Evolutionary conservation across 1,139 yeast genomes (phyloP), one percentile per base, ranked within the genome.

Genomic region (Suhomyces choctaworum): DNA sequence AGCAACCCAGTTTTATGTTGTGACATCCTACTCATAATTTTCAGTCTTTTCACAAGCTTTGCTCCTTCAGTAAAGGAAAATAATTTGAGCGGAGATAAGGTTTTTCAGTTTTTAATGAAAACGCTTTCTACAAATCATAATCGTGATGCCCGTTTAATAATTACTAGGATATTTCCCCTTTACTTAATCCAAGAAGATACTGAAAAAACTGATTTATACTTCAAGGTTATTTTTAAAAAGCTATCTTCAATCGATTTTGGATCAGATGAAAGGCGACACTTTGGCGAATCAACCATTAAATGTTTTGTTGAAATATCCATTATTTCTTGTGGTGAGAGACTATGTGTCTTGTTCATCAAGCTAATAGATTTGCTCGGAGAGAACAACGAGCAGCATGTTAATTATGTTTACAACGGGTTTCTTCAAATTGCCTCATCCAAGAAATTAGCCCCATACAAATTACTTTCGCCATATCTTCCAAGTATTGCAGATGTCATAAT

Each of bases 381-480:
- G 16, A 50, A 63, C 2, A 80, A 79, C 47, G 76, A 78, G 25
- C 82, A 82, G 43, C 76, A 78, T 44, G 75, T 80, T 1, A 77
- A 85, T 32, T 62, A 82, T 34, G 87, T 86, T 0, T 77, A 78
- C 44, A 77, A 76, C 48, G 78, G 78, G 34, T 56, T 85, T 14
- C 56, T 73, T 14, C 58, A 66, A 16, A 68, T 81, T 9, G 72
- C 82, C 0, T 55, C 60, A 13, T 59, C 68, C 2, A 66, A 69
- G 39, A 54, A 63, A 1, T 54, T 76, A 20, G 73, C 85, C 2
- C 81, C 88, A 0, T 80, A 82, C 64, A 86, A 84, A 51, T 58
- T 92, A 12, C 62, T 89, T 22, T 76, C 88, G 3, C 96, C 96
- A 0, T 85, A 79, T 45, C 71, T 92, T 52, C 86, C 94, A 1